phyloP scores from a whole-genome alignment of 2,329 filamentous ascomycete species.

The Arthroderma sp. region DNA sequence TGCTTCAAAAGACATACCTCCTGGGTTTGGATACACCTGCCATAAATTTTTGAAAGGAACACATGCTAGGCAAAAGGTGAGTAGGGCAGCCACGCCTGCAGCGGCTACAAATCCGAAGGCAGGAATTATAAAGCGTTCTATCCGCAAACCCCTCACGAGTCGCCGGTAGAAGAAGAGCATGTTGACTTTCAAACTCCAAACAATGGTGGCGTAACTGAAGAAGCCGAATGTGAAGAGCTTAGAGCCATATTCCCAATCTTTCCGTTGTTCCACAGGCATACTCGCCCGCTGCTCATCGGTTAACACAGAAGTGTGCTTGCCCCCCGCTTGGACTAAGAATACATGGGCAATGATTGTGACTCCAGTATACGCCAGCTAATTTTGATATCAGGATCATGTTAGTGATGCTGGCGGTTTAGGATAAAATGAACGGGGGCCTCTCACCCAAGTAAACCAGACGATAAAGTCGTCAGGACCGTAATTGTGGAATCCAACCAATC shows the following conservation, averaged over 20 bases:
- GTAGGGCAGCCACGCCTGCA: slow-evolving; percentile 19
- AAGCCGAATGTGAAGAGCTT: slow-evolving; percentile 29
- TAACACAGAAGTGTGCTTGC: slow-evolving; percentile 19
- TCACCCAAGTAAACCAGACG: slow-evolving; percentile 23
- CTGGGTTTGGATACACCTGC: slow-evolving; percentile 30
- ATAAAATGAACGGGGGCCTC: not conserved
- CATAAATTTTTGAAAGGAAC: slow-evolving; percentile 27
- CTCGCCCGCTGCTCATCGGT: slow-evolving; percentile 21
- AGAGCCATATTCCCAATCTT: slow-evolving; percentile 23
- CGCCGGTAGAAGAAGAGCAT: slow-evolving; percentile 34
- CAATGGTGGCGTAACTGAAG: slow-evolving; percentile 25
- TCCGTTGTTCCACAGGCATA: slow-evolving; percentile 21
- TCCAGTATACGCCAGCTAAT: slow-evolving; percentile 13
- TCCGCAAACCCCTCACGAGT: slow-evolving; percentile 27
- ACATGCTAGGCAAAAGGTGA: slow-evolving; percentile 23
- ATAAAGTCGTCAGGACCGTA: slow-evolving; percentile 28
- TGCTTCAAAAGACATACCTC: slow-evolving; percentile 19
- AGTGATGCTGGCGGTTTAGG: not conserved
- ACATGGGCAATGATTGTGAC: slow-evolving; percentile 19
- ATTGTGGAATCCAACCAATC: slow-evolving; percentile 24
- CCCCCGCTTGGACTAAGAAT: slow-evolving; percentile 22
- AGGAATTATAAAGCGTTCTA: slow-evolving; percentile 28
- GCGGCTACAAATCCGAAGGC: slow-evolving; percentile 22
- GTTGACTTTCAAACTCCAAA: slow-evolving; percentile 34
- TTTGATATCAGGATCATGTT: not conserved